Conservation (phyloP, 345 rosid species). For the Raphanus sativus region DNA sequence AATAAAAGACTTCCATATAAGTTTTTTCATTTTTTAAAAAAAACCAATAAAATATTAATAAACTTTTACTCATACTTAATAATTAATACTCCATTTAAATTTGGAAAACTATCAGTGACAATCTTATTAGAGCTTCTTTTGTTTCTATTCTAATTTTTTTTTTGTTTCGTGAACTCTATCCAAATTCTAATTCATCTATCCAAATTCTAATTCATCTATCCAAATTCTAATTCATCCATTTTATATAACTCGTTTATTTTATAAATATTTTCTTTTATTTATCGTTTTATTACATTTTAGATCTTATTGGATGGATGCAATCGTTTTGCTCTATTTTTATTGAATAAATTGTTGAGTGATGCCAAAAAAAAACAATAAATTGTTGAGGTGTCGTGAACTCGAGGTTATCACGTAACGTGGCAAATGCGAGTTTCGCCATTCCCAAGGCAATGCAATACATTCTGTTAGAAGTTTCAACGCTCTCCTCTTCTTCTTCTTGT, state of each 20-base stretch:
- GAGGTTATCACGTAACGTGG: constrained; percentile 25
- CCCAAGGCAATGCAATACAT: constrained; percentile 17
- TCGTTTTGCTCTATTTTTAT: background rate
- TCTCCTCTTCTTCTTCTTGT: background rate
- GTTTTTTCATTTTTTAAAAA: background rate
- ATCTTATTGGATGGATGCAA: background rate
- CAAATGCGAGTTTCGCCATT: constrained; percentile 20
- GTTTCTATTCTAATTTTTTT: background rate
- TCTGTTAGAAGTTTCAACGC: background rate
- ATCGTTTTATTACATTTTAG: background rate
- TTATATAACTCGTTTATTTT: background rate
- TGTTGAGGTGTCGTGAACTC: background rate
- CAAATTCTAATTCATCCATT: background rate
- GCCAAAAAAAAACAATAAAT: too few relatives aligned
- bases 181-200: background rate
- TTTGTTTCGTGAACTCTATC: background rate
- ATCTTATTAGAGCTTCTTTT: background rate
- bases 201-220: background rate
- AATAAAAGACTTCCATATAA: background rate
- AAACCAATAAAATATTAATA: background rate
- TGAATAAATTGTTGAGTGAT: background rate
- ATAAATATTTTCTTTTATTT: background rate
- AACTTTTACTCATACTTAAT: background rate
- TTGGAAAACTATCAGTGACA: background rate
- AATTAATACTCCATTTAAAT: background rate